These are phyloP conservation scores for Neofusicoccum laricinum DNA, from an alignment of 2,329 filamentous ascomycete species.

Conservation along the genomic window DNA sequence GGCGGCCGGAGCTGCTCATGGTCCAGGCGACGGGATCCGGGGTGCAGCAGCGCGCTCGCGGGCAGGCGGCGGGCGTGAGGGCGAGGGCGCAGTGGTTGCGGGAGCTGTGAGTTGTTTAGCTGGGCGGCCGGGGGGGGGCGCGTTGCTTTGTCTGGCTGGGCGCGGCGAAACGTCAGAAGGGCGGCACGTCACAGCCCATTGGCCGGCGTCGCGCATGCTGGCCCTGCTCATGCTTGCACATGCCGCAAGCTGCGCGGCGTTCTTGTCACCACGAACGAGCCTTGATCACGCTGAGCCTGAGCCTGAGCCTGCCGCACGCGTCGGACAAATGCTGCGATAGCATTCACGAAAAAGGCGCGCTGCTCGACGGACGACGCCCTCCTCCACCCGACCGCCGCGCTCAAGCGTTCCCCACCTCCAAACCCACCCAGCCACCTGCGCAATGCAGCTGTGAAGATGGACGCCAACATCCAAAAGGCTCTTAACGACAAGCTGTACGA, in stretches of 20 bases:
- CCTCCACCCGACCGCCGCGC: slow-evolving; percentile 1
- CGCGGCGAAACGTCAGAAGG: slow-evolving; percentile 3
- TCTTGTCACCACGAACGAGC: slow-evolving; percentile 2
- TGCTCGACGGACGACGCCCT: not conserved
- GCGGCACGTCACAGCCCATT: not conserved
- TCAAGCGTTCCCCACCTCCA: not conserved
- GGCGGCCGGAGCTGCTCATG: slow-evolving; percentile 1
- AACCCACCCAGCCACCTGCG: slow-evolving; percentile 12
- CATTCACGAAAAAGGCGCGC: not conserved
- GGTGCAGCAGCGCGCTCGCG: not conserved
- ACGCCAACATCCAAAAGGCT: slow-evolving; percentile 81
- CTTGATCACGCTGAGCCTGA: not conserved
- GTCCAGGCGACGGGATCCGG: not conserved
- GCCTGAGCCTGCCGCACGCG: not conserved
- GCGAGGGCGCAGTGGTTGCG: not conserved
- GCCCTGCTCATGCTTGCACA: slow-evolving; percentile 6
- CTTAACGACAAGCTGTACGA: slow-evolving; percentile 99
- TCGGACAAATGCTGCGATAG: slow-evolving; percentile 16
- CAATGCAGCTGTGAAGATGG: slow-evolving; percentile 57
- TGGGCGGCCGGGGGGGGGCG: not conserved
- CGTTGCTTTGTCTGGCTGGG: slow-evolving; percentile 2
- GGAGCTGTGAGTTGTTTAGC: not conserved
- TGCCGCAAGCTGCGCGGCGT: not conserved
- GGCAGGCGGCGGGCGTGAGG: not conserved
- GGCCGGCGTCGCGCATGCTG: slow-evolving; percentile 3